Percentiles rank a stretch among this genome's conserved stretches.
phyloP scores from a whole-genome alignment of 2,329 filamentous ascomycete genomes.

The Lecanicillium sp. region DNA sequence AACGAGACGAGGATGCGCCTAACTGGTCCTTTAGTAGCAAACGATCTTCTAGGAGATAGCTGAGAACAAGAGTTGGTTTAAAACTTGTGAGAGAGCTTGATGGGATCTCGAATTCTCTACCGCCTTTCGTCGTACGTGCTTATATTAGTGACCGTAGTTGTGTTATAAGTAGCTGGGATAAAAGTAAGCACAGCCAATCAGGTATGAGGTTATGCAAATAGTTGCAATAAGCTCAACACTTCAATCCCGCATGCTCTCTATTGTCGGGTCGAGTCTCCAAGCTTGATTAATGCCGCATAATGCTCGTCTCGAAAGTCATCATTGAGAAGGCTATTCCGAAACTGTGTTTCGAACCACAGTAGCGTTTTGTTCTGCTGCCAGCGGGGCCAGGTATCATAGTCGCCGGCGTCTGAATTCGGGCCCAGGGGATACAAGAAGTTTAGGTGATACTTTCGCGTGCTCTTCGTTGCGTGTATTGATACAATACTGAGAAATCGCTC shows the following conservation, averaged over 20 bases:
- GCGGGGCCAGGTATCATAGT: conserved; percentile 27
- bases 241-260: background rate
- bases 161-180: too few relatives aligned
- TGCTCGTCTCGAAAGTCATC: conserved; percentile 29
- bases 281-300: background rate
- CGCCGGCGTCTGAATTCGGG: conserved; percentile 47
- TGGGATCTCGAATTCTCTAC: too few relatives aligned
- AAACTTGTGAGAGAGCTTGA: too few relatives aligned
- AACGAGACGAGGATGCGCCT: too few relatives aligned
- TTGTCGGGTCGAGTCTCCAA: background rate
- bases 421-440: conserved; percentile 64
- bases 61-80: too few relatives aligned
- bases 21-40: too few relatives aligned
- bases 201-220: too few relatives aligned
- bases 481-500: conserved; percentile 55
- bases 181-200: too few relatives aligned
- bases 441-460: conserved; percentile 62
- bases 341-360: conserved; percentile 33
- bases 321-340: conserved; percentile 20
- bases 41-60: too few relatives aligned
- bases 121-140: too few relatives aligned
- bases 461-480: conserved; percentile 52
- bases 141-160: too few relatives aligned
- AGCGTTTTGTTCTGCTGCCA: conserved; percentile 37
- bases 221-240: too few relatives aligned